phyloP scores from a whole-genome alignment of 176 grass and related monocot species.

The Oryza meyeriana region DNA sequence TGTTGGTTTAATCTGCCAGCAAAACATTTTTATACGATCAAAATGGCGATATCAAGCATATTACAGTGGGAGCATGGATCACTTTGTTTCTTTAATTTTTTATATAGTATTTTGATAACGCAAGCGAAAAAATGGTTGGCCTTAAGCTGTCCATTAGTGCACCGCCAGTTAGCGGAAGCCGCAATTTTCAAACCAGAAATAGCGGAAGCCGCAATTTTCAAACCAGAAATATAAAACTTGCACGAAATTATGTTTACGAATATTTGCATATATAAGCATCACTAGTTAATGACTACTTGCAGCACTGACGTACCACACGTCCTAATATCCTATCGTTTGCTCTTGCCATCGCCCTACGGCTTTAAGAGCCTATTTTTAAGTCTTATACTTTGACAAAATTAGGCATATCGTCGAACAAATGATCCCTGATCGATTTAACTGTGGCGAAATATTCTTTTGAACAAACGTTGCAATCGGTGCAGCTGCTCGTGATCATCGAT shows the following conservation, averaged over 20 bases:
- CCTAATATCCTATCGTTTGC: neutral
- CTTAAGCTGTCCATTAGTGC: slow-evolving; percentile 26
- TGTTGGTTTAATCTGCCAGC: neutral
- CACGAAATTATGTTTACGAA: slow-evolving; percentile 17
- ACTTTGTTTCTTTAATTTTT: neutral
- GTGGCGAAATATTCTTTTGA: slow-evolving; percentile 2
- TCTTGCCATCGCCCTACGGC: slow-evolving; percentile 12
- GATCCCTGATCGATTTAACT: slow-evolving; percentile 31
- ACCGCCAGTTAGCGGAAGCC: neutral
- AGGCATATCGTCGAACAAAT: slow-evolving; percentile 25
- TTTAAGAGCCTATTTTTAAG: neutral
- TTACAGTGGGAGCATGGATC: neutral
- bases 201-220: no score
- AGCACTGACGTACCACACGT: slow-evolving; percentile 14
- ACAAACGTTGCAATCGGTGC: slow-evolving; percentile 15
- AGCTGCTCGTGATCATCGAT: slow-evolving; percentile 15
- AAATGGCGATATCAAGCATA: neutral
- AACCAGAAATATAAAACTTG: neutral
- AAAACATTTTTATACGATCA: neutral
- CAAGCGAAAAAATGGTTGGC: slow-evolving; percentile 24
- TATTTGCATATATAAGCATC: neutral
- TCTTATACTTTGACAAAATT: slow-evolving; percentile 27
- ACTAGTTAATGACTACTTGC: slow-evolving; percentile 23
- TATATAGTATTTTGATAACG: slow-evolving; percentile 9
- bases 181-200: no score